Conservation (phyloP, 2,329 filamentous ascomycete species). For the Ampelomyces quisqualis region DNA sequence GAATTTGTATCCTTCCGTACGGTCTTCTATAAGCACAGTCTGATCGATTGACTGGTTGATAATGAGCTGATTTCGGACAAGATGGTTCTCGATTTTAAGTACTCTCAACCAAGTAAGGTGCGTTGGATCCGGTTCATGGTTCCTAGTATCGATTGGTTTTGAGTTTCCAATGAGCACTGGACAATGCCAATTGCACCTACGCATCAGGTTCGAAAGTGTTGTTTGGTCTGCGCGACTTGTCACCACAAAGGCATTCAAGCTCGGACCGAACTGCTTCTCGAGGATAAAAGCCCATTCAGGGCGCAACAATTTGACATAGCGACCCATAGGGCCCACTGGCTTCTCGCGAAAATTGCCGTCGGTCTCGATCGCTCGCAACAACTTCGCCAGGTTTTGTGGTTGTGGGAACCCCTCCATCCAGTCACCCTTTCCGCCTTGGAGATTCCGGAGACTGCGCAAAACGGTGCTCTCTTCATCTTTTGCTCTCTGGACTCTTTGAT, state of each 20-base stretch:
- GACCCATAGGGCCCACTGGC: slow-evolving; percentile 82
- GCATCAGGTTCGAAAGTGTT: slow-evolving; percentile 67
- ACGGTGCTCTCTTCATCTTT: slow-evolving; percentile 56
- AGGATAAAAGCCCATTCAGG: slow-evolving; percentile 81
- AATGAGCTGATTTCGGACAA: slow-evolving; percentile 78
- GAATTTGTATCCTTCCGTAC: slow-evolving; percentile 65
- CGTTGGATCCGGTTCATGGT: slow-evolving; percentile 70
- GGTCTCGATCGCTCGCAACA: slow-evolving; percentile 68
- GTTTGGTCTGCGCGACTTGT: slow-evolving; percentile 72
- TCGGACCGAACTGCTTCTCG: slow-evolving; percentile 71
- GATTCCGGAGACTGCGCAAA: slow-evolving; percentile 52
- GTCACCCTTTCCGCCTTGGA: slow-evolving; percentile 59
- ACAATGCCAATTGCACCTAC: slow-evolving; percentile 54
- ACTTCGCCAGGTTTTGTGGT: slow-evolving; percentile 55
- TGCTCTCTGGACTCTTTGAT: slow-evolving; percentile 32
- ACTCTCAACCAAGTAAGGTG: slow-evolving; percentile 79
- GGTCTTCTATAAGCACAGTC: slow-evolving; percentile 70
- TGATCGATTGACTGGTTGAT: slow-evolving; percentile 84
- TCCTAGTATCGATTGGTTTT: slow-evolving; percentile 57
- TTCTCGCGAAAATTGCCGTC: slow-evolving; percentile 68
- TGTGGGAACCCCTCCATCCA: slow-evolving; percentile 65
- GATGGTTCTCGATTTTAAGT: slow-evolving; percentile 74
- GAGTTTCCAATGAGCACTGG: slow-evolving; percentile 66
- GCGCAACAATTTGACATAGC: slow-evolving; percentile 72
- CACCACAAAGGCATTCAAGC: slow-evolving; percentile 77